Evolutionary conservation across 352 stramenopile genomes (phyloP).

Genomic region (Pythium rishiriense): DNA sequence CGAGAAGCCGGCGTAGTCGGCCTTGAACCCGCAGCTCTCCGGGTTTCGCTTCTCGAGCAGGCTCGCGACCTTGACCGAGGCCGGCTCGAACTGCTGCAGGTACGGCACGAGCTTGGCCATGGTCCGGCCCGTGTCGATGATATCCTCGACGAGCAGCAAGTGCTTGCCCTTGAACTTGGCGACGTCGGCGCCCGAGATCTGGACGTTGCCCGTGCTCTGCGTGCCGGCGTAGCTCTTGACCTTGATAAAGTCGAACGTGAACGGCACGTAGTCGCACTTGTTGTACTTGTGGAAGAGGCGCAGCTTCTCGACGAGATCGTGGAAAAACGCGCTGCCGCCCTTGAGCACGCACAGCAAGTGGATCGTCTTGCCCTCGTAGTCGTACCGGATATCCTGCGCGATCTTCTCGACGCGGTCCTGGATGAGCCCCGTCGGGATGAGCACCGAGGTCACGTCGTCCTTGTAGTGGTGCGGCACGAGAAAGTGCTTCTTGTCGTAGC

Average conservation of each 20-base stretch:
- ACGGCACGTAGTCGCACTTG: constrained; percentile 88
- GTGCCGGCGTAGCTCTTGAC: constrained; percentile 95
- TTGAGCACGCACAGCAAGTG: constrained; percentile 94
- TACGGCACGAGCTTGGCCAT: constrained; percentile 91
- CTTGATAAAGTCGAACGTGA: constrained; percentile 94
- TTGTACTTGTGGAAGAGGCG: constrained; percentile 88
- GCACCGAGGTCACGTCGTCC: constrained; percentile 75
- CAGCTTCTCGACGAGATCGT: constrained; percentile 84
- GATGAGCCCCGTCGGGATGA: constrained; percentile 91
- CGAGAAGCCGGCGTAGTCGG: constrained; percentile 96
- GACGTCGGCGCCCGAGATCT: constrained; percentile 87
- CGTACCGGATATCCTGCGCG: constrained; percentile 88
- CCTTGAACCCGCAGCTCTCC: constrained; percentile 86
- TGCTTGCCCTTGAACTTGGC: constrained; percentile 89
- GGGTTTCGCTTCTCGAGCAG: constrained; percentile 94
- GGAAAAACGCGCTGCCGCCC: constrained; percentile 89
- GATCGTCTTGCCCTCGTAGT: constrained; percentile 89
- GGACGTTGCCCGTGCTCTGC: constrained; percentile 89
- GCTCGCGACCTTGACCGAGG: constrained; percentile 88
- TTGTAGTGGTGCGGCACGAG: constrained; percentile 83
- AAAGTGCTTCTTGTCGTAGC: constrained; percentile 77
- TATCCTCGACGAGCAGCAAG: constrained; percentile 96
- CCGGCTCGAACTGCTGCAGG: constrained; percentile 75
- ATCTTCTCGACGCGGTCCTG: constrained; percentile 91
- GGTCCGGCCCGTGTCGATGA: constrained; percentile 96